Evolutionary conservation across 768 basidiomycete species (phyloP).

Genomic region (Boletales sp.): DNA sequence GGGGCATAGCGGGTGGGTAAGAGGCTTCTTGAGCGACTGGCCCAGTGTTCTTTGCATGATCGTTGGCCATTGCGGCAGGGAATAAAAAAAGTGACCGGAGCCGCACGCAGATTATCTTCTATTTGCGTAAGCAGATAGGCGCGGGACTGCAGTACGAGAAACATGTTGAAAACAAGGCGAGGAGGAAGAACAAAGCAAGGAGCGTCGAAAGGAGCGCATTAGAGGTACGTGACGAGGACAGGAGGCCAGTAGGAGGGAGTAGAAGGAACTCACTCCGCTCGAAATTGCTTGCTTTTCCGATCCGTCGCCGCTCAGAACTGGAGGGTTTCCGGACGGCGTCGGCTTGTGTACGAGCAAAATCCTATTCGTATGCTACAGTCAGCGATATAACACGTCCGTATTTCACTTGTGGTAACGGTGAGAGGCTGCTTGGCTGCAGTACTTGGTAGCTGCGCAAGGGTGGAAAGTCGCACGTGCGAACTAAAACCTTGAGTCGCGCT

Average conservation of each 20-base stretch:
- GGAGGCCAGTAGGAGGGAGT: neutral
- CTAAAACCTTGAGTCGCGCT: constrained; percentile 25
- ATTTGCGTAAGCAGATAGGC: constrained; percentile 32
- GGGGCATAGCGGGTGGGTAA: constrained; percentile 26
- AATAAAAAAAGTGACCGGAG: constrained; percentile 27
- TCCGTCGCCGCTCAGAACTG: constrained; percentile 36
- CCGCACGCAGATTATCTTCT: constrained; percentile 19
- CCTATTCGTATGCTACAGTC: constrained; percentile 10
- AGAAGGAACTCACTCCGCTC: constrained; percentile 33
- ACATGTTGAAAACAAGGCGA: constrained; percentile 20
- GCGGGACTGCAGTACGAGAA: constrained; percentile 15
- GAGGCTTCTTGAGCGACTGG: constrained; percentile 34
- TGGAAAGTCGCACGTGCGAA: constrained; percentile 32
- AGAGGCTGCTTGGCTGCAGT: constrained; percentile 14
- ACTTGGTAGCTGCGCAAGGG: constrained; percentile 24
- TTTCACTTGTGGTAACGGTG: constrained; percentile 4
- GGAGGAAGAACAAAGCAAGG: neutral
- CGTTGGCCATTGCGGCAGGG: constrained; percentile 26
- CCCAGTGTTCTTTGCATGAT: constrained; percentile 33
- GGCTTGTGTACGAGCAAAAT: constrained; percentile 7
- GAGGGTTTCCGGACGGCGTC: constrained; percentile 11
- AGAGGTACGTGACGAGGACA: neutral
- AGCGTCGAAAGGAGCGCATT: too few species aligned
- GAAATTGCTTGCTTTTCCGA: constrained; percentile 36
- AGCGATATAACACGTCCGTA: neutral